Base-by-base conservation (phyloP, 2,329 filamentous ascomycete genomes). In the Acrocalymma vagum region DNA sequence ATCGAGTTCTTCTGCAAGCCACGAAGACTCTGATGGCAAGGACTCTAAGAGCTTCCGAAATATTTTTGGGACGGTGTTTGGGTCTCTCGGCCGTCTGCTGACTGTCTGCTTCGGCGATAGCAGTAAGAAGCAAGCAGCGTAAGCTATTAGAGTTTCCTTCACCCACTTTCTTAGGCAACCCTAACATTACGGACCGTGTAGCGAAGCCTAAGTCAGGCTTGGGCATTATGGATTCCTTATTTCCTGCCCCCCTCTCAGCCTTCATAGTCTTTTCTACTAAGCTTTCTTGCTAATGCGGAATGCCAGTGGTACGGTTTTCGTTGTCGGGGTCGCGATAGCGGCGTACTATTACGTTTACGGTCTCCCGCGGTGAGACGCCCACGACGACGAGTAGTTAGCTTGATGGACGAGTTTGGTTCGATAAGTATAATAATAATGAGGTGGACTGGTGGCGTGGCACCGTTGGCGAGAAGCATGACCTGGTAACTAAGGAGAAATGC, bases 121-220 rank as follows among this genome's bases (percentile, higher is more conserved):
- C n/a, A n/a, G n/a, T n/a, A n/a, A n/a, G 35, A 59, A 59, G 48
- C 48, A 51, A 42, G 55, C 52, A 16, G 56, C 56, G 60, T 62
- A 44, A 60, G 59, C 38, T 20, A 8, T 11, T 10, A 22, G 26
- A n/a, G 15, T 35, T 38, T 38, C 25, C 30, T 38, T 31, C n/a
- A n/a, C n/a, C n/a, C n/a, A n/a, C n/a, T n/a, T n/a, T n/a, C n/a
- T n/a, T n/a, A n/a, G n/a, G n/a, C n/a, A n/a, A n/a, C n/a, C n/a
- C n/a, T n/a, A n/a, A n/a, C n/a, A n/a, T n/a, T n/a, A n/a, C n/a
- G n/a, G n/a, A n/a, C n/a, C n/a, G n/a, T n/a, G n/a, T n/a, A n/a
- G n/a, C n/a, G n/a, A n/a, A n/a, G n/a, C n/a, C n/a, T n/a, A n/a
- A n/a, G n/a, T n/a, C n/a, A n/a, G n/a, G n/a, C n/a, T n/a, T n/a